Conservation (phyloP, 228 moss, liverwort and hornwort species). For the Sphagnum magellanicum region DNA sequence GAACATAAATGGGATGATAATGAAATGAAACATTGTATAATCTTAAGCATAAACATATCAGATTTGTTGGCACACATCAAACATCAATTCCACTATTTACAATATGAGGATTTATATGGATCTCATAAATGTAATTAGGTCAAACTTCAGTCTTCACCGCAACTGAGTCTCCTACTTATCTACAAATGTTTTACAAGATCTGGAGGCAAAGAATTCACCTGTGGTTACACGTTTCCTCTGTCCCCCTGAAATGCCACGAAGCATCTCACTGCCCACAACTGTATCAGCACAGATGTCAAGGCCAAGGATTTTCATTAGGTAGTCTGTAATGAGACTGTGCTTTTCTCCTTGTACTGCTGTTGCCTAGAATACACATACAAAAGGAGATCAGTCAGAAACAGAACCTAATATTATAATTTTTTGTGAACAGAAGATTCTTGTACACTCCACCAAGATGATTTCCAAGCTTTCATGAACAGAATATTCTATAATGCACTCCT, state of each 20-base stretch:
- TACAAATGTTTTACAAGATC: too few relatives aligned
- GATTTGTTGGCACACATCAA: background rate
- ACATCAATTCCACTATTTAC: background rate
- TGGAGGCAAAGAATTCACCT: constrained; percentile 29
- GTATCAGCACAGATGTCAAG: constrained; percentile 93
- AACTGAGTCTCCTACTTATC: too few relatives aligned
- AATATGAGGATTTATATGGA: background rate
- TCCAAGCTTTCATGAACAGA: background rate
- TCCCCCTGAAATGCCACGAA: constrained; percentile 90
- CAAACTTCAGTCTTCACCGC: background rate
- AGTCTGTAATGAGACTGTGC: constrained; percentile 73
- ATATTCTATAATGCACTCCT: background rate
- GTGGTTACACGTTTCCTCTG: constrained; percentile 89
- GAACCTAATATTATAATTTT: too few relatives aligned
- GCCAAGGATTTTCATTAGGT: constrained; percentile 84
- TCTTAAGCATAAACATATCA: background rate
- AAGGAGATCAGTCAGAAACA: too few relatives aligned
- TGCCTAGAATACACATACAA: constrained; percentile 23
- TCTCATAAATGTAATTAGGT: background rate
- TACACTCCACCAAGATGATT: background rate
- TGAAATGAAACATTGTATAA: background rate
- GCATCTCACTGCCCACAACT: constrained; percentile 85
- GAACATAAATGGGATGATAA: background rate
- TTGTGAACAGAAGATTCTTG: too few relatives aligned
- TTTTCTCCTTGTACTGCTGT: constrained; percentile 45